phyloP scores from a whole-genome alignment of 257 asterid species.

The Dorcoceras hygrometricum region DNA sequence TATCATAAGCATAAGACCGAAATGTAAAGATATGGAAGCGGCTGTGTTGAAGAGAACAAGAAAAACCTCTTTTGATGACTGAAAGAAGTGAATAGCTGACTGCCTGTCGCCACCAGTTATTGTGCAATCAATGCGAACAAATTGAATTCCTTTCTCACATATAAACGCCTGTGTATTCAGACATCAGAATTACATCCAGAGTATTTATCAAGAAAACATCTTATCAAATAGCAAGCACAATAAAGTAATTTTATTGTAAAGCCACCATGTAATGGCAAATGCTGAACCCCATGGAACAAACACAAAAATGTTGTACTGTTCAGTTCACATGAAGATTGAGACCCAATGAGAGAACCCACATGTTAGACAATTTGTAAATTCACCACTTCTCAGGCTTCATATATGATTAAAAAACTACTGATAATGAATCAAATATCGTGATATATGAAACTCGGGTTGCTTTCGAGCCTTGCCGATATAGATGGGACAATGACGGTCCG shows the following conservation, averaged over 20 bases:
- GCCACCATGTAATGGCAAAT: not conserved
- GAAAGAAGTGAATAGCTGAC: conserved; percentile 72
- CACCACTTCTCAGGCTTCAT: no score
- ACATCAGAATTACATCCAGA: not conserved
- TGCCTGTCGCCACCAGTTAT: conserved; percentile 61
- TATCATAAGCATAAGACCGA: conserved; percentile 8
- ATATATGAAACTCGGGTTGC: not conserved
- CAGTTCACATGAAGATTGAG: not conserved
- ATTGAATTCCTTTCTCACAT: conserved; percentile 64
- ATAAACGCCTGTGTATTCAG: conserved; percentile 57
- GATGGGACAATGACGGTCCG: not conserved
- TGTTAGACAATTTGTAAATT: no score
- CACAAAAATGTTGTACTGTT: not conserved
- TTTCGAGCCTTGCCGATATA: not conserved
- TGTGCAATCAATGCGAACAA: conserved; percentile 81
- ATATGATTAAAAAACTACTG: not conserved
- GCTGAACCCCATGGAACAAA: conserved; percentile 13
- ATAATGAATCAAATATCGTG: no score
- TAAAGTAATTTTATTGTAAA: conserved; percentile 9
- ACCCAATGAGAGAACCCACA: not conserved
- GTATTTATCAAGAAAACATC: not conserved
- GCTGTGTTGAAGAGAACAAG: conserved; percentile 22
- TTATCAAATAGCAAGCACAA: conserved; percentile 4
- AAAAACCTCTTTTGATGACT: conserved; percentile 68
- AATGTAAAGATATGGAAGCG: not conserved